These are phyloP conservation scores for Flaveria brownii DNA, from an alignment of 129 eudicot genomes.

Conservation along the genomic window DNA sequence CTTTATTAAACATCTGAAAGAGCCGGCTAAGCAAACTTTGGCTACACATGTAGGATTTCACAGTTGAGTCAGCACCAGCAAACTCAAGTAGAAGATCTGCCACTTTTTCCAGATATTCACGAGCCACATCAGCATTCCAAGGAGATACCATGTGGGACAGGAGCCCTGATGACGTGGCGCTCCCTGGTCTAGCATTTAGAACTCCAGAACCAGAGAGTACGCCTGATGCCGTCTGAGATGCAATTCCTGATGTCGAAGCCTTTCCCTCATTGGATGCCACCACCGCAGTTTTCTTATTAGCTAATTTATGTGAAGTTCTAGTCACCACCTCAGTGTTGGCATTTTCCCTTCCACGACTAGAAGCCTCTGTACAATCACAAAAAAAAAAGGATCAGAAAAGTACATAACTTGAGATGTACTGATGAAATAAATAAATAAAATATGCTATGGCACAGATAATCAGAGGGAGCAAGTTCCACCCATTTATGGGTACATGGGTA, in stretches of 20 bases:
- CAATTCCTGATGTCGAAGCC: slow-evolving; percentile 77
- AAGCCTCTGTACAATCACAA: slow-evolving; percentile 60
- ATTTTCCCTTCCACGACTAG: slow-evolving; percentile 88
- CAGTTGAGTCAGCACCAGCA: slow-evolving; percentile 89
- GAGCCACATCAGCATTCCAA: slow-evolving; percentile 87
- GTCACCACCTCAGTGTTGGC: slow-evolving; percentile 55
- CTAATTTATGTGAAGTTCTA: slow-evolving; percentile 56
- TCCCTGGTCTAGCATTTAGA: slow-evolving; percentile 94
- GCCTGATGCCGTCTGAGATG: slow-evolving; percentile 91
- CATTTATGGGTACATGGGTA: neutral
- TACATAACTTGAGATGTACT: slow-evolving; percentile 5
- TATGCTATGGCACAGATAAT: no score
- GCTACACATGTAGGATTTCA: slow-evolving; percentile 89
- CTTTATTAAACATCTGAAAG: slow-evolving; percentile 93
- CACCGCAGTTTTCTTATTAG: slow-evolving; percentile 56
- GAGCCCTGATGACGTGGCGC: slow-evolving; percentile 94
- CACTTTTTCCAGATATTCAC: slow-evolving; percentile 91
- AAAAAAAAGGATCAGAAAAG: neutral
- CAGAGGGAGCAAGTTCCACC: neutral
- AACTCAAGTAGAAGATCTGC: slow-evolving; percentile 96
- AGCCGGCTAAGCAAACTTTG: slow-evolving; percentile 94
- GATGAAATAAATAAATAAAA: neutral
- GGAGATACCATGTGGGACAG: slow-evolving; percentile 88
- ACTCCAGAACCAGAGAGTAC: slow-evolving; percentile 98
- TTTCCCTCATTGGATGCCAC: slow-evolving; percentile 65